phyloP scores from a whole-genome alignment of 495 filamentous ascomycete genomes.

The Jackrogersella minutella region DNA sequence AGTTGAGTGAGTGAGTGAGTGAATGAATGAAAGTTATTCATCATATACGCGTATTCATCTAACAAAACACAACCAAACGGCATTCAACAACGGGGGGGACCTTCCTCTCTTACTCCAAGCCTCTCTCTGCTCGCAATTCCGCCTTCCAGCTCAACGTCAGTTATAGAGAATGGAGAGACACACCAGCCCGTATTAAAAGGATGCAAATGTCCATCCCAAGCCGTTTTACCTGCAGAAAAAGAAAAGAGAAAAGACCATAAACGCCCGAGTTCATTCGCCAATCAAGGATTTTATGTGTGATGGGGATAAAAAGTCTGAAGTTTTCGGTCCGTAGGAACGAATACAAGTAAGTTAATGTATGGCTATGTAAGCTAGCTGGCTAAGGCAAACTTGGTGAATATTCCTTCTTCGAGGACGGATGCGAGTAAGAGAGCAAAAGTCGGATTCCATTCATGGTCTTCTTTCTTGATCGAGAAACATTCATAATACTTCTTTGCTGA shows the following conservation, averaged over 20 bases:
- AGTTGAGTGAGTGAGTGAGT: too few relatives aligned
- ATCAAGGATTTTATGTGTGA: constrained; percentile 13
- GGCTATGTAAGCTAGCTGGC: neutral
- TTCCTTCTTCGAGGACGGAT: constrained; percentile 1
- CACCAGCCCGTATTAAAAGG: constrained; percentile 24
- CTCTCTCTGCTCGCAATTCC: constrained; percentile 24
- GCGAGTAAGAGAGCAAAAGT: constrained; percentile 21
- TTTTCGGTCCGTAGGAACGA: neutral
- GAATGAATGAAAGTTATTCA: too few relatives aligned
- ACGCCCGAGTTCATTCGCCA: constrained; percentile 37
- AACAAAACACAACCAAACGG: constrained; percentile 11
- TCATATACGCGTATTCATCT: constrained; percentile 46
- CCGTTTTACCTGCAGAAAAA: too few relatives aligned
- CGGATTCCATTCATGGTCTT: too few relatives aligned
- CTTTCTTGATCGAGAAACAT: constrained; percentile 14
- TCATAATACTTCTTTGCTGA: constrained; percentile 29
- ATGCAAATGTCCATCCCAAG: constrained; percentile 28
- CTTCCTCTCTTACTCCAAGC: constrained; percentile 33
- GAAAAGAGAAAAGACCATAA: constrained; percentile 10
- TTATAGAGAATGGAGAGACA: constrained; percentile 1
- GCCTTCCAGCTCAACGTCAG: constrained; percentile 4
- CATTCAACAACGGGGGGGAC: constrained; percentile 12
- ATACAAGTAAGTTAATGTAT: constrained; percentile 5
- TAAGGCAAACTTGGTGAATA: neutral
- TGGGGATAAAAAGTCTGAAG: too few relatives aligned